These are phyloP conservation scores for Dictyostelium brefeldianum DNA, from an alignment of 78 protist species.

Conservation along the genomic window DNA sequence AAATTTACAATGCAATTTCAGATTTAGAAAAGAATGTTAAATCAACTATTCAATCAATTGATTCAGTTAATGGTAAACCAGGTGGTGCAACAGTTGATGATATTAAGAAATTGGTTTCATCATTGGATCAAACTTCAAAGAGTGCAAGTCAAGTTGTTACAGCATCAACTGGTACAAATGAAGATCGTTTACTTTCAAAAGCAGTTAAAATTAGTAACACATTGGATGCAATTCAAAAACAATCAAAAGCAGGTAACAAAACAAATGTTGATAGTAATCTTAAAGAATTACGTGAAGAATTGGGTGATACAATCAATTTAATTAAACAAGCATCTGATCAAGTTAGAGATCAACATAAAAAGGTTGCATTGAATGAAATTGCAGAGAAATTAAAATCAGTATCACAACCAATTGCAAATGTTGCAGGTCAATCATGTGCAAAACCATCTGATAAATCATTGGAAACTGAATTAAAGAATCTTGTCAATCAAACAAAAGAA, in stretches of 20 bases:
- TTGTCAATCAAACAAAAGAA: conserved; percentile 57
- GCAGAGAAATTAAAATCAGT: conserved; percentile 64
- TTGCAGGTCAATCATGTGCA: conserved; percentile 17
- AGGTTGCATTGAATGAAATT: conserved; percentile 72
- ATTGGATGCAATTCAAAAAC: conserved; percentile 7
- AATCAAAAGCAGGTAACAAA: conserved; percentile 43
- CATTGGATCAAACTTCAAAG: background rate
- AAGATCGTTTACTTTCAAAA: conserved; percentile 56
- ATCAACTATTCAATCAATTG: background rate
- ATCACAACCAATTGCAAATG: conserved; percentile 46
- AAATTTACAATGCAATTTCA: conserved; percentile 26
- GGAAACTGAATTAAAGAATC: background rate
- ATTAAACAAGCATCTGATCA: conserved; percentile 58
- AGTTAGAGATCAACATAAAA: conserved; percentile 44
- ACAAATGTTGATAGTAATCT: conserved; percentile 41
- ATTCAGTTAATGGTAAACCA: background rate
- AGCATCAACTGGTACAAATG: conserved; percentile 49
- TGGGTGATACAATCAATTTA: conserved; percentile 39
- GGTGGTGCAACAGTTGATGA: background rate
- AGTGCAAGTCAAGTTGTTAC: conserved; percentile 39
- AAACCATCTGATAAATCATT: conserved; percentile 27
- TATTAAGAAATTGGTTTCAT: background rate
- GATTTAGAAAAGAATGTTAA: conserved; percentile 50
- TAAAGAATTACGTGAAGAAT: conserved; percentile 47
- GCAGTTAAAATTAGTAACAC: conserved; percentile 64